Percentiles rank a stretch among this genome's conserved stretches.
Evolutionary conservation across 2,329 filamentous ascomycete species (phyloP).

Genomic region (Aspergillus piperis): DNA sequence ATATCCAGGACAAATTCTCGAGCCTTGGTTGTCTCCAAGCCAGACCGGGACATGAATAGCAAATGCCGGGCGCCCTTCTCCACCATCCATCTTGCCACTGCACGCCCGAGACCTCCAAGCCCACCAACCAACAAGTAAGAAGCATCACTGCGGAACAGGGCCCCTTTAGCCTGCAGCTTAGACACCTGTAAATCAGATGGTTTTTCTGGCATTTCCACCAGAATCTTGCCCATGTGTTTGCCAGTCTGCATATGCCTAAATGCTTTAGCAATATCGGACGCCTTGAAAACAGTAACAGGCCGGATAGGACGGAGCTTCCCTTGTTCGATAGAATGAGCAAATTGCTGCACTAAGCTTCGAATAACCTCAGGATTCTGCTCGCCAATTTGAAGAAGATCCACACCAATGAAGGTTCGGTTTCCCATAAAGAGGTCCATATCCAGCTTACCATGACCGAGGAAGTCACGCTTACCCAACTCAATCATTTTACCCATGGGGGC

Average conservation of each 20-base stretch:
- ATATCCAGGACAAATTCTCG: constrained; percentile 27
- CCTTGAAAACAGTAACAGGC: constrained; percentile 26
- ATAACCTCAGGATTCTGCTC: constrained; percentile 7
- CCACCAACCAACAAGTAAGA: constrained; percentile 22
- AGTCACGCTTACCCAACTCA: constrained; percentile 24
- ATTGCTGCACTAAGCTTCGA: constrained; percentile 9
- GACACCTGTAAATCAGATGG: background rate
- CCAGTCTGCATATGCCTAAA: constrained; percentile 49
- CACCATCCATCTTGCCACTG: constrained; percentile 19
- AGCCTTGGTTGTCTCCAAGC: constrained; percentile 12
- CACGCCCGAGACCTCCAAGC: constrained; percentile 19
- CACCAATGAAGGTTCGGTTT: constrained; percentile 22
- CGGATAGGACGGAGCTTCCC: constrained; percentile 19
- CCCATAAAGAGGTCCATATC: constrained; percentile 17
- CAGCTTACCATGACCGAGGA: constrained; percentile 12
- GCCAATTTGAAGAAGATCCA: constrained; percentile 23
- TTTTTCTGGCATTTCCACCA: constrained; percentile 24
- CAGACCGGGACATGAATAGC: constrained; percentile 16
- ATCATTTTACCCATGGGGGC: constrained; percentile 24
- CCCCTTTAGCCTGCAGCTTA: background rate
- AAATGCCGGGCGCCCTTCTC: constrained; percentile 17
- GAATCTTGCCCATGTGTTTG: constrained; percentile 49
- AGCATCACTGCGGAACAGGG: background rate
- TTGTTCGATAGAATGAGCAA: background rate
- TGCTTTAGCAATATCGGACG: constrained; percentile 36